Evolutionary conservation across 2,329 filamentous ascomycete genomes (phyloP), one percentile per base, ranked within the genome.

Genomic region (Juglanconis sp.): DNA sequence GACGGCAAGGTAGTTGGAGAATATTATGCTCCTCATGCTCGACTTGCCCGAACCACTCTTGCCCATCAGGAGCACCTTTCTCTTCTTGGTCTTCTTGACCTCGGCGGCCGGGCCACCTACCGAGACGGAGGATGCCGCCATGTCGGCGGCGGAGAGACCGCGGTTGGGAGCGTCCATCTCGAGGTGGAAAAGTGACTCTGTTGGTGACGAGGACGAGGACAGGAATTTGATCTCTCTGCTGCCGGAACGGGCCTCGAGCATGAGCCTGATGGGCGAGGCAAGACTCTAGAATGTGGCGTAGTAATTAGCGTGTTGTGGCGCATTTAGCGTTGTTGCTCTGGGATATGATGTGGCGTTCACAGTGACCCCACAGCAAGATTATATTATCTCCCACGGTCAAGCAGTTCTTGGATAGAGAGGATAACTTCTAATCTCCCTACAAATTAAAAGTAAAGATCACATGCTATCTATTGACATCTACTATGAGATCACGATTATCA

Each of bases 11-110:
- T 97, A 98, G 76, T 98, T 98, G 80, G 91, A 96, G 77, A 99
- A 99, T 73, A 99, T 97, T 71, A 99, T 98, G 71, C 90, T 95
- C 65, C 95, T 86, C 95, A 99, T 99, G 59, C 92, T 97, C 47
- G 93, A 97, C 77, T 99, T 99, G 58, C 95, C 95, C 0, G 94
- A 96, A 57, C 95, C 95, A 64, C 91, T 96, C 80, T 97, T 97
- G 68, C 95, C 95, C 95, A 93, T 93, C 64, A 93, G 79, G 53
- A 93, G 80, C 55, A 93, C 90, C 82, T 93, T 93, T 79, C 91
- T 91, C 82, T 93, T 93, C 81, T 92, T 91, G 69, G 85, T 84
- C 67, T 88, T 88, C 76, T 84, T 86, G 65, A 86, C 76, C 71
- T 84, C 82, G 66, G 69, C 78, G 51, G 61, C 55, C 17, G 57